Percentiles rank a stretch among this genome's conserved stretches.
Conservation (phyloP, 768 basidiomycete species). For the Tulasnella sp. region DNA sequence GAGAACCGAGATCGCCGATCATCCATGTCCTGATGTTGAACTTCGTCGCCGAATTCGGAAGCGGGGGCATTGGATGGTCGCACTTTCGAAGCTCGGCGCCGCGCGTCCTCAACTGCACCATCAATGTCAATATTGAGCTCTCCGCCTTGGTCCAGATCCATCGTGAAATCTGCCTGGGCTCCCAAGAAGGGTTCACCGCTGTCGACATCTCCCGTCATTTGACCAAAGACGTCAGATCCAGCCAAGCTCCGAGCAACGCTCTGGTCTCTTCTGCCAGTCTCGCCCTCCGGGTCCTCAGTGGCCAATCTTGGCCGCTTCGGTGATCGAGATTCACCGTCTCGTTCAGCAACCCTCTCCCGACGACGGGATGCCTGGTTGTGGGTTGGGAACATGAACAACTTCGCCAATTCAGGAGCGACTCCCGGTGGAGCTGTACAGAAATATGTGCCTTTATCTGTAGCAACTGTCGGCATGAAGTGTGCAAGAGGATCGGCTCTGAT, state of each 20-base stretch:
- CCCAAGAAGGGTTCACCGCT: constrained; percentile 26
- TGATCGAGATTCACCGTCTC: constrained; percentile 38
- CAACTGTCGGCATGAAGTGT: constrained; percentile 74
- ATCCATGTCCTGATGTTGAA: constrained; percentile 21
- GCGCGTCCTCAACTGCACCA: constrained; percentile 20
- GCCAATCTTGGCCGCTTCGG: constrained; percentile 35
- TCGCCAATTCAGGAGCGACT: constrained; percentile 63
- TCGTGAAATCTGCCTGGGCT: constrained; percentile 52
- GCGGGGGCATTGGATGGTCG: not conserved
- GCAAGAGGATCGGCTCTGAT: constrained; percentile 73
- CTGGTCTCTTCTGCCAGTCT: constrained; percentile 53
- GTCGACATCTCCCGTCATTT: constrained; percentile 42
- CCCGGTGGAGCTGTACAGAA: constrained; percentile 78
- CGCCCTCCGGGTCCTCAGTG: constrained; percentile 47
- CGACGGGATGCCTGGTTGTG: too few relatives aligned
- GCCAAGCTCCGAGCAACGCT: constrained; percentile 44
- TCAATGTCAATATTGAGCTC: constrained; percentile 27
- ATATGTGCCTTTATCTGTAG: constrained; percentile 55
- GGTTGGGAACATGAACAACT: constrained; percentile 72
- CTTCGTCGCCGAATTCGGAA: constrained; percentile 21
- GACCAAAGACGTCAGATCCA: constrained; percentile 43
- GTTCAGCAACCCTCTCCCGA: constrained; percentile 51
- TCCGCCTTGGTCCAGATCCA: constrained; percentile 40
- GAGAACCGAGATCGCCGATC: constrained; percentile 32
- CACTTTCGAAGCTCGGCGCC: constrained; percentile 10